Base-by-base conservation (phyloP, 345 rosid genomes). In the Erysimum cheiranthoides region DNA sequence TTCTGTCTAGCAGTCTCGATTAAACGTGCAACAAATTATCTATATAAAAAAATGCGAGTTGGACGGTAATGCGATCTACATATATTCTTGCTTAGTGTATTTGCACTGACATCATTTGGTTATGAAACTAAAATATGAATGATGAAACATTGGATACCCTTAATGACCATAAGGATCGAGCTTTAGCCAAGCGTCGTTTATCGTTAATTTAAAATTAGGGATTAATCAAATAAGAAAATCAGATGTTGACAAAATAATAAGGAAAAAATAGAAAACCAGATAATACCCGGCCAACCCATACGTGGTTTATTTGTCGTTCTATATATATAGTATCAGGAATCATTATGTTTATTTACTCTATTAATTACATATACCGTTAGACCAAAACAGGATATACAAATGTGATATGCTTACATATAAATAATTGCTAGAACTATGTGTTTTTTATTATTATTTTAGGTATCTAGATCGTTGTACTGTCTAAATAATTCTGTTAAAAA, bases 11-110 rank as follows among this genome's bases (percentile, higher is more conserved):
- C 38, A 77, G 45, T 34, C 39, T 64, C 53, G 46, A 38, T 56
- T 56, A 70, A 71, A 71, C 80, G 80, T 77, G 80, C 76, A 77
- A 64, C 66, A 34, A 42, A 45, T 35, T 4, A 27, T 77, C 36
- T 35, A n/a, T 69, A 61, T 43, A 42, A 36, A 11, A 34, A 77
- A 72, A 46, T 71, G 50, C 58, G 73, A 66, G 73, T 78, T 66
- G 73, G 69, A 59, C 10, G 58, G 28, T 78, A 78, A 78, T 78
- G 81, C 81, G 81, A 72, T 78, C 81, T 72, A 71, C 76, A 78
- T 58, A 72, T 78, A 78, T 78, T 71, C 73, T 78, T 59, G 51
- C 56, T 50, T 47, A 57, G 39, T 65, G 77, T 57, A 64, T 63
- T 54, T 46, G 53, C 80, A 45, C 71, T 77, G 71, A 77, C 72